A percentile compares a stretch with the other conserved stretches of the same genome.
These are phyloP conservation scores for Inonotus obliquus DNA, from an alignment of 1,284 basidiomycete genomes.

Conservation along the genomic window DNA sequence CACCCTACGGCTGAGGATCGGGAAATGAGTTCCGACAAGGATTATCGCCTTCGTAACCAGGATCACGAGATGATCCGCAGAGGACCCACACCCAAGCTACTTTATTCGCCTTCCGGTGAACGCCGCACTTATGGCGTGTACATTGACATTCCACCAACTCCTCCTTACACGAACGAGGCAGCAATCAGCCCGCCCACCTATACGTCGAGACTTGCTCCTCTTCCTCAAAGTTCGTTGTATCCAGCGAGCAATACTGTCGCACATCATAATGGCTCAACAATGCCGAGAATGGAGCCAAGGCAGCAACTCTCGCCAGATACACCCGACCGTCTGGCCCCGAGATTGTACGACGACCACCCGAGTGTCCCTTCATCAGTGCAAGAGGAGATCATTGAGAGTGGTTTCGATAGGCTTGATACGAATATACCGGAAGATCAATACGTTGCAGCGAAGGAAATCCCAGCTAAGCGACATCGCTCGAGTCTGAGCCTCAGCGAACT, in stretches of 20 bases:
- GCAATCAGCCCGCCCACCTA: background rate
- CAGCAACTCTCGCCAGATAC: conserved; percentile 9
- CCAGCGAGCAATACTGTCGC: too few species aligned
- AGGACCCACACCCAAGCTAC: background rate
- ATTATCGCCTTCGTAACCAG: too few species aligned
- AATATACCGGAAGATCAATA: background rate
- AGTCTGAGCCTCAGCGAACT: background rate
- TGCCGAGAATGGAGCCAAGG: background rate
- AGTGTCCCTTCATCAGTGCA: background rate
- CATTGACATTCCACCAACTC: conserved; percentile 1
- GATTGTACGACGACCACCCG: background rate
- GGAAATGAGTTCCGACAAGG: too few species aligned
- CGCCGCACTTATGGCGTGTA: background rate
- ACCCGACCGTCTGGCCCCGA: background rate
- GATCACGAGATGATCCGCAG: too few species aligned
- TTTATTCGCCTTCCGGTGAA: background rate
- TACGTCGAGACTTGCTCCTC: background rate
- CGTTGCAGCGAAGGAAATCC: background rate
- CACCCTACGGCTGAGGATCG: too few species aligned
- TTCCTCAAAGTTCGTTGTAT: background rate
- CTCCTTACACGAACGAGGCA: conserved; percentile 14
- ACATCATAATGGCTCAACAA: too few species aligned
- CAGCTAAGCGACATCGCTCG: background rate
- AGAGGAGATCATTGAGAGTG: background rate
- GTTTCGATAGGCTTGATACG: too few species aligned